A percentile compares a stretch with the other conserved stretches of the same genome.
These are phyloP conservation scores for Nicotiana otophora DNA, from an alignment of 257 asterid genomes.

Conservation along the genomic window DNA sequence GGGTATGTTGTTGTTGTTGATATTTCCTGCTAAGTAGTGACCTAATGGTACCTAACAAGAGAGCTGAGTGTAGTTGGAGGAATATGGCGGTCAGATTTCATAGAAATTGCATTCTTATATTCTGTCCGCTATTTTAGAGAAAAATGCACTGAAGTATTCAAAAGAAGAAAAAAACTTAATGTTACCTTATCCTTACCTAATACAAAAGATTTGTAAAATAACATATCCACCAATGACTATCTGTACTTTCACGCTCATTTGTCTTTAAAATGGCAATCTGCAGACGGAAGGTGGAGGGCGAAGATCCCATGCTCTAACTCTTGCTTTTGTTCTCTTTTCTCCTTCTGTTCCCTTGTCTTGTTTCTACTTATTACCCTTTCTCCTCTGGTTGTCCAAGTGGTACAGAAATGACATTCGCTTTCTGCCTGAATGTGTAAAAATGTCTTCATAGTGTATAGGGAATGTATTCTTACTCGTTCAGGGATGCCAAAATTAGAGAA, in stretches of 20 bases:
- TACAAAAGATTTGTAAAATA: too few relatives aligned
- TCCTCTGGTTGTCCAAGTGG: not conserved
- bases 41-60: not conserved
- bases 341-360: not conserved
- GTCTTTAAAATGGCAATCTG: not conserved
- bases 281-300: not conserved
- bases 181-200: not conserved
- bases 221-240: not conserved
- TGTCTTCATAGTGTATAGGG: too few relatives aligned
- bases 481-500: not conserved
- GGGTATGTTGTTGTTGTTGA: too few relatives aligned
- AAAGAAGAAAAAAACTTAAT: too few relatives aligned
- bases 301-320: not conserved
- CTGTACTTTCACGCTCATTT: too few relatives aligned
- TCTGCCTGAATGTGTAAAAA: too few relatives aligned
- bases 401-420: not conserved
- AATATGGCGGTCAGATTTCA: not conserved
- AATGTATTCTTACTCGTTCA: not conserved
- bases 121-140: not conserved
- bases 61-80: not conserved
- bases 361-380: not conserved
- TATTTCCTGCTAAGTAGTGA: not conserved
- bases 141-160: not conserved
- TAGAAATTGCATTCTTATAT: not conserved
- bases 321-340: not conserved